These are phyloP conservation scores for Plasmodium gallinaceum DNA, from an alignment of 169 alveolate genomes.

Conservation along the genomic window DNA sequence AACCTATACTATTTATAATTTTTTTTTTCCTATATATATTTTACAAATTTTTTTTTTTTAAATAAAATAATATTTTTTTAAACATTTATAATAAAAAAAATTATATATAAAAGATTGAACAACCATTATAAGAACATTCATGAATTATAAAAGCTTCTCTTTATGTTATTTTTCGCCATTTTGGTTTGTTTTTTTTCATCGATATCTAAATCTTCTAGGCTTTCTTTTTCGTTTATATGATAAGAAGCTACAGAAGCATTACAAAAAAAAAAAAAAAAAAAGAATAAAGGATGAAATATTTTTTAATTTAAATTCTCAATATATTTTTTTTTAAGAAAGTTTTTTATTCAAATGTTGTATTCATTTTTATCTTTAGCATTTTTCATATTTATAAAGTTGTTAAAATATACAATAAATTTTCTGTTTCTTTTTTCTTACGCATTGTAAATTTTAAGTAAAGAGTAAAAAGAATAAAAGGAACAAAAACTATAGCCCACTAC, in stretches of 20 bases:
- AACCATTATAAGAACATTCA: not conserved
- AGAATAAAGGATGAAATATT: not conserved
- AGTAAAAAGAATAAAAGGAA: slow-evolving; percentile 63
- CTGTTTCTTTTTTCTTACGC: slow-evolving; percentile 40
- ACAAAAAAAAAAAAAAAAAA: not conserved
- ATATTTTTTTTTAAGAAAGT: not conserved
- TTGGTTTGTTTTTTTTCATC: not conserved
- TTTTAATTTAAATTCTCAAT: not conserved
- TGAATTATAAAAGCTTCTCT: not conserved
- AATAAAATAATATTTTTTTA: not conserved
- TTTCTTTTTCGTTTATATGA: slow-evolving; percentile 27
- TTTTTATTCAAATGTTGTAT: too few species aligned
- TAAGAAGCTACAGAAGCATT: slow-evolving; percentile 11
- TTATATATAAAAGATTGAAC: not conserved
- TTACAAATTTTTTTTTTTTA: not conserved
- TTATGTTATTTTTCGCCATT: not conserved
- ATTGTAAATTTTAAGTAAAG: slow-evolving; percentile 60
- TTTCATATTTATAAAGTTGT: not conserved
- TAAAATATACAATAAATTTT: not conserved
- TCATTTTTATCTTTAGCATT: too few species aligned
- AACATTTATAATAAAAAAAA: not conserved
- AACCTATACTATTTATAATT: not conserved
- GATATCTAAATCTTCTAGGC: slow-evolving; percentile 1
- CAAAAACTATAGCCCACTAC: slow-evolving; percentile 67
- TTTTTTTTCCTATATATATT: not conserved